Evolutionary conservation across 2,329 filamentous ascomycete species (phyloP).

Genomic region (Xylariaceae sp.): DNA sequence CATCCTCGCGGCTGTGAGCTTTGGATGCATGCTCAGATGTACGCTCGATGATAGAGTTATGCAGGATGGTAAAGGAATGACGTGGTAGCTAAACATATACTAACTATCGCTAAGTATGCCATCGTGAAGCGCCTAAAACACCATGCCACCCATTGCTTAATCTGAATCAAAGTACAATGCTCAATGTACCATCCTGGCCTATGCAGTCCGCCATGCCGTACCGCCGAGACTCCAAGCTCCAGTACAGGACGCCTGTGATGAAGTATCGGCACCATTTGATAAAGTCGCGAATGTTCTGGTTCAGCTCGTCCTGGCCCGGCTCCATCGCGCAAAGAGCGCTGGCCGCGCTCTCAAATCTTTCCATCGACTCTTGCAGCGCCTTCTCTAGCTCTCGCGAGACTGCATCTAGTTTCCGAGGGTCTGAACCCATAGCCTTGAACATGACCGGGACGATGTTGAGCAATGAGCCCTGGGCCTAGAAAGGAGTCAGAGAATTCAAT

Average conservation of each 20-base stretch:
- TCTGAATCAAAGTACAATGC: slow-evolving; percentile 17
- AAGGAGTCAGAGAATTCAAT: background rate
- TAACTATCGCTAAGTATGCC: too few species aligned
- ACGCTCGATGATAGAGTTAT: too few species aligned
- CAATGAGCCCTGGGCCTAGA: slow-evolving; percentile 20
- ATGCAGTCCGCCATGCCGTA: slow-evolving; percentile 25
- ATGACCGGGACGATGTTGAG: slow-evolving; percentile 23
- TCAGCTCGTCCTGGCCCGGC: slow-evolving; percentile 11
- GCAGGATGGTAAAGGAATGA: too few species aligned
- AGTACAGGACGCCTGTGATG: slow-evolving; percentile 23
- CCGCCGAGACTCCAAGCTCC: slow-evolving; percentile 22
- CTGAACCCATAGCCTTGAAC: slow-evolving; percentile 17
- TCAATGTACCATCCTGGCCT: slow-evolving; percentile 19
- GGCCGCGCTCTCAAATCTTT: slow-evolving; percentile 18
- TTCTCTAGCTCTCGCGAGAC: slow-evolving; percentile 16
- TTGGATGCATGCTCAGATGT: too few species aligned
- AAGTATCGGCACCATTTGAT: slow-evolving; percentile 25
- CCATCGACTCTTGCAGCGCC: slow-evolving; percentile 12
- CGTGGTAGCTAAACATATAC: too few species aligned
- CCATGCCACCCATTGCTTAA: too few species aligned
- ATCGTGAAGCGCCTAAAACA: too few species aligned
- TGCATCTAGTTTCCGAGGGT: slow-evolving; percentile 12
- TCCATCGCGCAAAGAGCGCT: slow-evolving; percentile 11
- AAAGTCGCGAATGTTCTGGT: slow-evolving; percentile 17
- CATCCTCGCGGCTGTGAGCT: too few species aligned